phyloP scores from a whole-genome alignment of 768 basidiomycete species.

The Auricularia cornea region DNA sequence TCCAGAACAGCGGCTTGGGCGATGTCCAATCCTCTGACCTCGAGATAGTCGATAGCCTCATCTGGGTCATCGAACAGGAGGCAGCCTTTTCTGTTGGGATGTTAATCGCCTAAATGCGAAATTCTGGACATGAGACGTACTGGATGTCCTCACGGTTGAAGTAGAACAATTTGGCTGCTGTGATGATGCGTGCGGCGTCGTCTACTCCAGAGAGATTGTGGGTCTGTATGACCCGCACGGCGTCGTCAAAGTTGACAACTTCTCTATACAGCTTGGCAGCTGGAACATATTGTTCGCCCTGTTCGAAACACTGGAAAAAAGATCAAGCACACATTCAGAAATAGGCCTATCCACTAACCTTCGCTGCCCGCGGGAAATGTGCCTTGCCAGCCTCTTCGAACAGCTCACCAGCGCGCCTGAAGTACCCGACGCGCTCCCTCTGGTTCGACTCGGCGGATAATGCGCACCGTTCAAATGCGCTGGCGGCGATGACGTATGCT shows the following conservation, averaged over 20 bases:
- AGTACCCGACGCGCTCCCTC: conserved; percentile 25
- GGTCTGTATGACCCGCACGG: conserved; percentile 35
- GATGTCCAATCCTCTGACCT: conserved; percentile 43
- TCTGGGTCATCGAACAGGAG: conserved; percentile 43
- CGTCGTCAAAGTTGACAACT: conserved; percentile 43
- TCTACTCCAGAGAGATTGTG: conserved; percentile 26
- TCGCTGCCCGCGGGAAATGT: conserved; percentile 35
- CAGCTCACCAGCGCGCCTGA: conserved; percentile 38
- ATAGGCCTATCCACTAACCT: conserved; percentile 27
- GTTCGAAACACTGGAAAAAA: not conserved
- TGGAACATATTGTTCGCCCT: not conserved
- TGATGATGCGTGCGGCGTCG: conserved; percentile 30
- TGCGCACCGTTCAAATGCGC: conserved; percentile 40
- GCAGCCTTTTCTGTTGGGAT: conserved; percentile 33
- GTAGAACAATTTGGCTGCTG: conserved; percentile 40
- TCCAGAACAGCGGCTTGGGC: conserved; percentile 40
- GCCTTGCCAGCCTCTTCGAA: conserved; percentile 29
- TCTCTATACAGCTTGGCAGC: conserved; percentile 45
- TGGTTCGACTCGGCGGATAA: conserved; percentile 21
- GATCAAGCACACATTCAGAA: not conserved
- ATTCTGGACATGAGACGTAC: conserved; percentile 18
- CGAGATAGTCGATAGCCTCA: conserved; percentile 48
- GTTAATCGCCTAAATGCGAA: conserved; percentile 1
- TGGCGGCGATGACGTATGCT: conserved; percentile 39
- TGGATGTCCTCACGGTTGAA: conserved; percentile 28